Base-by-base conservation (phyloP, 306 rosid genomes). In the Urtica urens region DNA sequence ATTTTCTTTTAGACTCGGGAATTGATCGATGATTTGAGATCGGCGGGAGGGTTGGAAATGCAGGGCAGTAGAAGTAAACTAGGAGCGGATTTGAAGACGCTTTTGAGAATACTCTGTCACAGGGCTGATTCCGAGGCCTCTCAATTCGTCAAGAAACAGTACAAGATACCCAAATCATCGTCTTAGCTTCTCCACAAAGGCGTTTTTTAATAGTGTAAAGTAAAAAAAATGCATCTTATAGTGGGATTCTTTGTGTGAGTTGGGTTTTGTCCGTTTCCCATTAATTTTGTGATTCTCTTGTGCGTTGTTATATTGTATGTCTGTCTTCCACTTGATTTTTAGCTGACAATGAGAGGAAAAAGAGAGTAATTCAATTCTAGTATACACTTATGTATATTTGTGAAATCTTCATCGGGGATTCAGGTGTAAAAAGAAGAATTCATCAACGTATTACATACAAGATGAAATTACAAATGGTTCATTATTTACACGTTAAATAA, bases 131-230 rank as follows among this genome's bases (percentile, higher is more conserved):
- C 94, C 26, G 97, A 81, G 55, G 97, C 97, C 47, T 81, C 95
- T 30, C 94, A 74, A 25, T 90, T 90, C 64, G 76, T 90, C 33
- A 90, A 84, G 85, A 90, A 85, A 71, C 97, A 90, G 71, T 90
- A 56, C 84, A 90, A 79, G 70, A 79, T 90, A 22, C 97, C 95
- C 1, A 84, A 75, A 51, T 81, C 97, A 28, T 64, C 78, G 15
- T 77, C 72, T 22, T 88, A 88, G 77, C 57, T 46, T 24, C 17
- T 15, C n/a, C n/a, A n/a, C n/a, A n/a, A n/a, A n/a, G n/a, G n/a
- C n/a, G 23, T 38, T 38, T 38, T 12, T 38, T 38, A n/a, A 17
- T 38, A 38, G 18, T 3, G n/a, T 7, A 3, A 8, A 18, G n/a
- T 6, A 42, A 17, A 42, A 6, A 42, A 42, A 42, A 42, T 5